Conservation (phyloP, 495 filamentous ascomycete genomes). For the Penicillium cataractarum region DNA sequence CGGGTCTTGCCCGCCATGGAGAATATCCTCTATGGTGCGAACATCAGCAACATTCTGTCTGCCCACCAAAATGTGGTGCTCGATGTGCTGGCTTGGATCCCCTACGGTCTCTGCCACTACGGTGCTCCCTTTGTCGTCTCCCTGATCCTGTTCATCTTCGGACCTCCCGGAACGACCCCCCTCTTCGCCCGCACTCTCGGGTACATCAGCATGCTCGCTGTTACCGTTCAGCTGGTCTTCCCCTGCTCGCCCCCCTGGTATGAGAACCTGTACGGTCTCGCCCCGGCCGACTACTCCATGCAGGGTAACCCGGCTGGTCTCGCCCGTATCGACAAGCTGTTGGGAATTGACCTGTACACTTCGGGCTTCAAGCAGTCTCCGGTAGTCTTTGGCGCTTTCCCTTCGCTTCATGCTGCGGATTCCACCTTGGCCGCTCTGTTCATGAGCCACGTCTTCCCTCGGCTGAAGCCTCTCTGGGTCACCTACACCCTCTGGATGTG, state of each 20-base stretch:
- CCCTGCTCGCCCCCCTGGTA: slow-evolving; percentile 97
- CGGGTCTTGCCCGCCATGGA: slow-evolving; percentile 92
- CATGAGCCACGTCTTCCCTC: slow-evolving; percentile 87
- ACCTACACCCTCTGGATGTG: slow-evolving; percentile 88
- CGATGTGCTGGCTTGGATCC: slow-evolving; percentile 88
- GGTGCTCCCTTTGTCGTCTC: slow-evolving; percentile 78
- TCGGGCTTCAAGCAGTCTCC: slow-evolving; percentile 86
- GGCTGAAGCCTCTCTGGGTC: slow-evolving; percentile 72
- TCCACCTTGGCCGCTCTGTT: slow-evolving; percentile 90
- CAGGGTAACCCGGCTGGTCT: slow-evolving; percentile 84
- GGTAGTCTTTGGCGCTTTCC: slow-evolving; percentile 92
- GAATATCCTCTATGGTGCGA: slow-evolving; percentile 94
- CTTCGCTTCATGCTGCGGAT: slow-evolving; percentile 82
- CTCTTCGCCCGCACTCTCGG: slow-evolving; percentile 86
- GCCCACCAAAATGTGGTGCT: slow-evolving; percentile 80
- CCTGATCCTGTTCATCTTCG: slow-evolving; percentile 79
- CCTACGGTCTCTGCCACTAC: slow-evolving; percentile 89
- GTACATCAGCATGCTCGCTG: slow-evolving; percentile 86
- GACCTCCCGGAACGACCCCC: slow-evolving; percentile 79
- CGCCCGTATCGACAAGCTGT: slow-evolving; percentile 82
- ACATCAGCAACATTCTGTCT: slow-evolving; percentile 92
- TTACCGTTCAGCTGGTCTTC: slow-evolving; percentile 83
- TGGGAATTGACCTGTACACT: slow-evolving; percentile 91
- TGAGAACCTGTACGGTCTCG: slow-evolving; percentile 84
- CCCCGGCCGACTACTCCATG: slow-evolving; percentile 90